Conservation (phyloP, 768 basidiomycete genomes). For the Hypholoma sublateritium region DNA sequence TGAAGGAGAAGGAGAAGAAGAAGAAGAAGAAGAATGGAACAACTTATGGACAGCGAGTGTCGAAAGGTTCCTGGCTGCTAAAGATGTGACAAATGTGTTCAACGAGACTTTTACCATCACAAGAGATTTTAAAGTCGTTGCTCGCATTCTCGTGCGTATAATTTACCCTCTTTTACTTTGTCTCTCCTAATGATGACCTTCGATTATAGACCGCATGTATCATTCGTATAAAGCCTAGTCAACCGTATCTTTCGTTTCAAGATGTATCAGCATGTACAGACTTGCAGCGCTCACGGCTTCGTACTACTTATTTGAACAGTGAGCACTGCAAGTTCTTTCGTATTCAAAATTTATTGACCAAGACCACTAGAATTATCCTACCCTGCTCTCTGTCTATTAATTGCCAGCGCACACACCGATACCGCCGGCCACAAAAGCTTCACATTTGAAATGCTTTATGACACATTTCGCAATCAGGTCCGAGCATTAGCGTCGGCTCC, state of each 20-base stretch:
- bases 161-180: neutral
- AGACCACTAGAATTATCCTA: constrained; percentile 62
- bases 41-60: constrained; percentile 57
- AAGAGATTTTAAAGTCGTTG: constrained; percentile 58
- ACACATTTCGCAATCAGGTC: constrained; percentile 74
- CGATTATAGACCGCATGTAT: constrained; percentile 41
- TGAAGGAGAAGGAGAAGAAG: constrained; percentile 34
- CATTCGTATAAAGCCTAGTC: constrained; percentile 43
- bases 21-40: constrained; percentile 54
- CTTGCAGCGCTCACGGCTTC: constrained; percentile 56
- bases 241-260: constrained; percentile 53
- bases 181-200: neutral
- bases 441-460: constrained; percentile 91
- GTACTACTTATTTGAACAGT: constrained; percentile 57
- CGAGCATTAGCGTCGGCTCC: constrained; percentile 73
- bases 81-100: constrained; percentile 41
- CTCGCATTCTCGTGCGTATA: constrained; percentile 58
- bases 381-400: constrained; percentile 77
- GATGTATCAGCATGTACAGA: constrained; percentile 42
- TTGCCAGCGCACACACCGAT: constrained; percentile 78
- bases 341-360: neutral
- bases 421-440: constrained; percentile 76
- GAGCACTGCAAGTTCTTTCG: constrained; percentile 17
- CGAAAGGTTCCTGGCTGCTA: constrained; percentile 54
- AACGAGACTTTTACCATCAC: constrained; percentile 62